These are phyloP conservation scores for Davidsoniella virescens DNA, from an alignment of 2,329 filamentous ascomycete genomes.

Conservation along the genomic window DNA sequence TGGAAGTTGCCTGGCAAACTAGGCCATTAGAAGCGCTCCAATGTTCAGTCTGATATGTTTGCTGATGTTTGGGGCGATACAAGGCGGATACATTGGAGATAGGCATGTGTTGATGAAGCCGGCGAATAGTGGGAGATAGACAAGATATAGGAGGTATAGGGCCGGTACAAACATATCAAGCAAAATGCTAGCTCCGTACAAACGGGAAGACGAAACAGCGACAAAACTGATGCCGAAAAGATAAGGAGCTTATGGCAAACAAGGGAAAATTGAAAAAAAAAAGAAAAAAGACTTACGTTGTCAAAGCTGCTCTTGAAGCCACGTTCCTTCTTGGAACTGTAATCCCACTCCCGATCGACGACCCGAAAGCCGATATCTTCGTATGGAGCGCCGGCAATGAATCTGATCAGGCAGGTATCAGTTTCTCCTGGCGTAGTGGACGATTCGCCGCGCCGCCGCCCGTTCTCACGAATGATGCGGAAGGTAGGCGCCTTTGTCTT, in stretches of 20 bases:
- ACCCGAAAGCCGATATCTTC: slow-evolving; percentile 95
- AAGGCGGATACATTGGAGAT: no score
- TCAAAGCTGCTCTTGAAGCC: slow-evolving; percentile 96
- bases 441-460: slow-evolving; percentile 75
- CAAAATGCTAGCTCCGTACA: no score
- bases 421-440: slow-evolving; percentile 89
- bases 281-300: slow-evolving; percentile 48
- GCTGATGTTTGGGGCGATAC: no score
- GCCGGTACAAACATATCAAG: no score
- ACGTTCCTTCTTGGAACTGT: slow-evolving; percentile 83
- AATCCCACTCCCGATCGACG: slow-evolving; percentile 98
- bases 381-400: slow-evolving; percentile 88
- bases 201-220: no score
- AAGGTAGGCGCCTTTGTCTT: slow-evolving; percentile 90
- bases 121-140: no score
- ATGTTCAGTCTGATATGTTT: no score
- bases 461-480: slow-evolving; percentile 86
- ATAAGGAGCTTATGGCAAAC: slow-evolving; percentile 9
- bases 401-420: slow-evolving; percentile 91
- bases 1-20: no score
- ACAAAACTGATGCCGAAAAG: slow-evolving; percentile 1
- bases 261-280: slow-evolving; percentile 8
- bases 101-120: no score
- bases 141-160: no score
- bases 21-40: no score